phyloP scores from a whole-genome alignment of 306 rosid genomes.

The Inga oerstediana region DNA sequence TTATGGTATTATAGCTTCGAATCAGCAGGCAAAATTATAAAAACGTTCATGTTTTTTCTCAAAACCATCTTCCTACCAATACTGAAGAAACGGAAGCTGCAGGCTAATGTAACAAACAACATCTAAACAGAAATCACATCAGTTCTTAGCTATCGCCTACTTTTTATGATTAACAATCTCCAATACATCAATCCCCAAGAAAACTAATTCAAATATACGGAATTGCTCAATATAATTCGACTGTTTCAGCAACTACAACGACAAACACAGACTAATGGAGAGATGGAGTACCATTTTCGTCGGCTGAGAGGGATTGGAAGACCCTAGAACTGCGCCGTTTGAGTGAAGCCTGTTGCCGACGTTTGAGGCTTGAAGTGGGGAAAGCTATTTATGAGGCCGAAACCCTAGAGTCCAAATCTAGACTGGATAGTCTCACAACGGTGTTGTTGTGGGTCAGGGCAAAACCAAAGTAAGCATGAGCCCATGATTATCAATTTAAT shows the following conservation, averaged over 20 bases:
- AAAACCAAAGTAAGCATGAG: too few relatives aligned
- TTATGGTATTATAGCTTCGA: neutral
- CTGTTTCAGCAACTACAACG: neutral
- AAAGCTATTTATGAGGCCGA: neutral
- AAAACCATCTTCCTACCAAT: neutral
- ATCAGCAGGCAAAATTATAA: neutral
- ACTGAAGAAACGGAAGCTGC: neutral
- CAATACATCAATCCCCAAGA: neutral
- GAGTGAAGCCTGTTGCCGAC: neutral
- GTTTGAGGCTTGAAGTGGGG: neutral
- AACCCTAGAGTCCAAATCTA: neutral
- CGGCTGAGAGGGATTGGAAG: neutral
- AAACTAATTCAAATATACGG: neutral
- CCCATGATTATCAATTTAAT: neutral
- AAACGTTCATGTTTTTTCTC: neutral
- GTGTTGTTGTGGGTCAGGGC: neutral
- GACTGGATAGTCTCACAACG: neutral
- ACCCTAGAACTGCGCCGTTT: neutral
- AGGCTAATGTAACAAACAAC: neutral
- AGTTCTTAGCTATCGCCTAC: neutral
- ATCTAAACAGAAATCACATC: neutral
- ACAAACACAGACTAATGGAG: neutral
- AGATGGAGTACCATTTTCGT: slow-evolving; percentile 1
- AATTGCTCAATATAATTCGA: too few relatives aligned
- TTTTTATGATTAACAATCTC: neutral